Evolutionary conservation across 2,329 filamentous ascomycete genomes (phyloP), one percentile per base, ranked within the genome.

Genomic region (Xylaria sp.): DNA sequence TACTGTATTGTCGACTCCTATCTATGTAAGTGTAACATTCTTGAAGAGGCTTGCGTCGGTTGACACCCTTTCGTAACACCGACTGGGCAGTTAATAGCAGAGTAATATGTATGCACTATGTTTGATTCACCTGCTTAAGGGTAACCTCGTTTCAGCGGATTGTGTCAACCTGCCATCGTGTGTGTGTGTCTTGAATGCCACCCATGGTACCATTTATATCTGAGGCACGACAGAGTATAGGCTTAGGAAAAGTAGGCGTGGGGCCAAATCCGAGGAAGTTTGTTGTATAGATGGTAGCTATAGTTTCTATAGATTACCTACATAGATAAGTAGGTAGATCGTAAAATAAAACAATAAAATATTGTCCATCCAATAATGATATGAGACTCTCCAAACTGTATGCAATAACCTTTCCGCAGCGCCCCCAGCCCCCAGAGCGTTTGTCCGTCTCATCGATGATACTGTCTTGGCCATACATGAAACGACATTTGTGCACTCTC

Each of bases 381-480:
- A 56, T 52, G 57, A 63, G 43, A 60, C 48, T 49, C 52, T 60
- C 53, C 53, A 29, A 53, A 38, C 23, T 37, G 37, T 56, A 60
- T 60, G 57, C 47, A 52, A 52, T 29, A 33, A 35, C 53, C 47
- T 49, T 27, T 37, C 43, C 43, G 60, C 56, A 38, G 52, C 52
- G 53, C 47, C 52, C 47, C 52, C 27, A 53, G 33, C 41, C 57
- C 57, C 52, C 41, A 38, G 43, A n/a, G 17, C 54, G 23, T 47
- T 54, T 44, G 48, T 58, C 58, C 58, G 49, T 57, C 53, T 19
- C 58, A 47, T 57, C 61, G 54, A 23, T 64, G 57, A 64, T 61
- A 58, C 48, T 23, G 37, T 43, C 53, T 52, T 43, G 38, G 58
- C 53, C 58, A 61, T 43, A 58, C 41, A 64, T 64, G 61, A 64